Evolutionary conservation across 768 basidiomycete genomes (phyloP), one percentile per base, ranked within the genome.

Genomic region (Mycena epipterygia): DNA sequence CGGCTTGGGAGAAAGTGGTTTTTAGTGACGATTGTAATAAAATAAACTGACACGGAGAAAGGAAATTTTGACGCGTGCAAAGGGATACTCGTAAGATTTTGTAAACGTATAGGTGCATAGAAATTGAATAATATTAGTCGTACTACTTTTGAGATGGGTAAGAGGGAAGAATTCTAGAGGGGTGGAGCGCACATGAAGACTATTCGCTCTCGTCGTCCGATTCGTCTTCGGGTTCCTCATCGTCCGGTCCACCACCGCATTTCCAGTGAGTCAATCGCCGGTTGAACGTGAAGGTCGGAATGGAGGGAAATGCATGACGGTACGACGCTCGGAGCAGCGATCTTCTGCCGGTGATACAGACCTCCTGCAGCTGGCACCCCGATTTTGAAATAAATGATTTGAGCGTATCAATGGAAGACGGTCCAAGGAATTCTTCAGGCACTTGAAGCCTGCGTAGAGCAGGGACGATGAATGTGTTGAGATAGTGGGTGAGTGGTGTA

Each of bases 361-460:
- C 3, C 17, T n/a, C 19, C 25, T 51, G 48, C 21, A 62, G 49
- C 3, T 35, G 35, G 33, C 60, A 62, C 25, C 48, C 48, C 5
- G 60, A 62, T 62, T 49, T 51, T 16, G 32, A 17, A 29, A 62
- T 51, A 35, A 62, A 62, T 12, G n/a, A 29, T 3, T 3, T 17
- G 16, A 62, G 60, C 2, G 9, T 21, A 13, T 21, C 23, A n/a
- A 39, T 23, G 35, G 60, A 35, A 25, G 8, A 9, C 2, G n/a
- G 30, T n/a, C 17, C 33, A 39, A 62, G 60, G 37, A 62, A 39
- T 13, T 11, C 25, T 19, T 62, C 48, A 0, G 48, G n/a, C 23
- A 65, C 25, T 57, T 57, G 30, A 8, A 65, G 64, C 12, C 8
- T 35, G 33, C 32, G 64, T 19, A 65, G 55, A 13, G 53, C 41